phyloP scores from a whole-genome alignment of 2,329 filamentous ascomycete genomes.

The Trichoderma atroviride region DNA sequence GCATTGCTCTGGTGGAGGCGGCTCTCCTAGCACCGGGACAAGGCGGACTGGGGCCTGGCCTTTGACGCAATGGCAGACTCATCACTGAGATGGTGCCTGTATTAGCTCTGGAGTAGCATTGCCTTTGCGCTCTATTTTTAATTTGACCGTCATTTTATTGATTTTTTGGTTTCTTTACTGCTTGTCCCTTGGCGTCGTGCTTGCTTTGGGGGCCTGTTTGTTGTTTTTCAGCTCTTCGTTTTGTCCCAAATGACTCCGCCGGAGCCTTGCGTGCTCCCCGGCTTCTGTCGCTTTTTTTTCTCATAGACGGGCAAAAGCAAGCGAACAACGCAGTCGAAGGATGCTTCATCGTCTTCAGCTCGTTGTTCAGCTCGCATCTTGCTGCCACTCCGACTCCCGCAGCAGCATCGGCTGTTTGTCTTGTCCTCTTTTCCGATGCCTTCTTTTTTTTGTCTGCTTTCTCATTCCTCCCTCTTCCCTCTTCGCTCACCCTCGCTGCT shows the following conservation, averaged over 20 bases:
- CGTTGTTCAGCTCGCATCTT: neutral
- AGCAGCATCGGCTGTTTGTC: neutral
- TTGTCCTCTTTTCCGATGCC: neutral
- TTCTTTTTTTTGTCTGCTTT: neutral
- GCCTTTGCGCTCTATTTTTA: neutral
- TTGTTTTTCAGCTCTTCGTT: constrained; percentile 11
- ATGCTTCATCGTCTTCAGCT: neutral
- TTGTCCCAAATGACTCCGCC: neutral
- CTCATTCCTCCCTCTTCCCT: neutral
- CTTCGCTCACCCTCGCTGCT: neutral
- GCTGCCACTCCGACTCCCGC: neutral
- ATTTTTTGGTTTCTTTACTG: neutral
- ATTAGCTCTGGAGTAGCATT: constrained; percentile 14
- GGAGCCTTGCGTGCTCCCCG: neutral
- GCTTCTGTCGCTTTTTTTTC: neutral
- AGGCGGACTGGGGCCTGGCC: neutral
- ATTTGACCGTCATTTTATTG: neutral
- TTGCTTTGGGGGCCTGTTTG: neutral
- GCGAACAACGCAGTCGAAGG: neutral
- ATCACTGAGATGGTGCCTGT: neutral
- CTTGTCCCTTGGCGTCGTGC: neutral
- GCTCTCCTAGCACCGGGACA: neutral
- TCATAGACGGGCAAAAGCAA: no score
- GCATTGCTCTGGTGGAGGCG: neutral
- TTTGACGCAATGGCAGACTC: neutral